Base-by-base conservation (phyloP, 768 basidiomycete genomes). In the Trametes coccinea region DNA sequence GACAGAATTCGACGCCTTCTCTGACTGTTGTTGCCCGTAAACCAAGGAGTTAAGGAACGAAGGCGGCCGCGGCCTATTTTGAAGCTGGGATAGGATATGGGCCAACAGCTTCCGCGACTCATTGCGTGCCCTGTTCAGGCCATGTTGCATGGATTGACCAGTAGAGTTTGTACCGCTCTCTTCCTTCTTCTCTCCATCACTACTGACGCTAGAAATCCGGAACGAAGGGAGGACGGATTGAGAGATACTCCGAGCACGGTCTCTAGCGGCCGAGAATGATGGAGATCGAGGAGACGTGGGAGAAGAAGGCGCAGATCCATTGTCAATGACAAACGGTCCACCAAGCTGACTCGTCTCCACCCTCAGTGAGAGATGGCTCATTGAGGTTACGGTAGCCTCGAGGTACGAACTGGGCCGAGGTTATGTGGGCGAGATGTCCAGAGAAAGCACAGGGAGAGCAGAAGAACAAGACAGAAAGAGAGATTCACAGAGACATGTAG, bases 91-190 rank as follows among this genome's bases (percentile, higher is more conserved):
- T 14, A 93, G 75, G 31, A 90, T 76, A 69, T 88, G 84, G 0
- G 82, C 79, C 3, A 92, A 76, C 27, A 91, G 77, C 70, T 92
- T 92, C 51, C 84, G 82, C 8, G 86, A 84, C 71, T 90, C 90
- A 55, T 82, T 80, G 37, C 77, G 77, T 31, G 80, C 80, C 63
- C 79, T 80, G 55, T 71, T 73, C 31, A 66, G 57, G 6, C 72
- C 76, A 73, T 63, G 72, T 14, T 66, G 53, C 14, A 51, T 53
- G 14, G 50, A 8, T 9, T 60, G 59, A 22, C 45, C 34, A 47
- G 61, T 69, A 68, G 64, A 47, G 46, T 61, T 66, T 22, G 63
- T 37, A 37, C 69, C 59, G 45, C 64, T 59, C 27, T 70, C 62
- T 37, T 53, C 49, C 54, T 63, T 65, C 48, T 69, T 70, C 9